Evolutionary conservation across 2,329 filamentous ascomycete genomes (phyloP).

Genomic region (Penicillium sp.): DNA sequence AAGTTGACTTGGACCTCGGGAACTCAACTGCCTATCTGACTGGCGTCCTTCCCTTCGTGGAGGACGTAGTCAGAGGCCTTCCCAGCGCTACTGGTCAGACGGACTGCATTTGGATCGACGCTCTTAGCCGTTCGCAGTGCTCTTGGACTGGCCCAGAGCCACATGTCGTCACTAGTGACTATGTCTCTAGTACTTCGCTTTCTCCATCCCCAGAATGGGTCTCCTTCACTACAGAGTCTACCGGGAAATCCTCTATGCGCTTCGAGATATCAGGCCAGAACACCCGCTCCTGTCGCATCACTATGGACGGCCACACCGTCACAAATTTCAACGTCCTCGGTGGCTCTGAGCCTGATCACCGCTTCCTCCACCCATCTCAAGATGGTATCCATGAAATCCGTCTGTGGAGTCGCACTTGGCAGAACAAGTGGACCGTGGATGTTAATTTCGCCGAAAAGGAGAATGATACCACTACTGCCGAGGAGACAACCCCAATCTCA

Average conservation of each 20-base stretch:
- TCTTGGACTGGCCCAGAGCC: slow-evolving; percentile 70
- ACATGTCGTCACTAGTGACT: slow-evolving; percentile 55
- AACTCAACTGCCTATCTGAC: slow-evolving; percentile 67
- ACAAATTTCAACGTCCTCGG: slow-evolving; percentile 64
- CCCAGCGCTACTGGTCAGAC: slow-evolving; percentile 67
- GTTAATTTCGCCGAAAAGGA: slow-evolving; percentile 53
- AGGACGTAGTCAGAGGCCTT: slow-evolving; percentile 65
- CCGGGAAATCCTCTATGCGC: slow-evolving; percentile 51
- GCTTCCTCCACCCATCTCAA: slow-evolving; percentile 65
- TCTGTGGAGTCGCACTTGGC: slow-evolving; percentile 82
- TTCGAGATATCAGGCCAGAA: slow-evolving; percentile 71
- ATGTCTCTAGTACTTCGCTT: slow-evolving; percentile 20
- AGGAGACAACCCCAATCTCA: slow-evolving; percentile 44
- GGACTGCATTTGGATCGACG: slow-evolving; percentile 17
- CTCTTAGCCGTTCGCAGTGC: slow-evolving; percentile 58
- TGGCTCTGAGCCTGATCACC: slow-evolving; percentile 59
- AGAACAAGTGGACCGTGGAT: slow-evolving; percentile 72
- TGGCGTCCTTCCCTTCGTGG: slow-evolving; percentile 68
- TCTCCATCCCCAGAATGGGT: slow-evolving; percentile 61
- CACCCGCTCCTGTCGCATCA: slow-evolving; percentile 74
- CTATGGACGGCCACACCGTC: slow-evolving; percentile 66
- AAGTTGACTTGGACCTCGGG: slow-evolving; percentile 73
- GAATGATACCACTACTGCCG: slow-evolving; percentile 42
- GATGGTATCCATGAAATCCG: slow-evolving; percentile 67
- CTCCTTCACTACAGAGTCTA: slow-evolving; percentile 56